Conservation (phyloP, 2,329 filamentous ascomycete species). For the Triangularia setosa region DNA sequence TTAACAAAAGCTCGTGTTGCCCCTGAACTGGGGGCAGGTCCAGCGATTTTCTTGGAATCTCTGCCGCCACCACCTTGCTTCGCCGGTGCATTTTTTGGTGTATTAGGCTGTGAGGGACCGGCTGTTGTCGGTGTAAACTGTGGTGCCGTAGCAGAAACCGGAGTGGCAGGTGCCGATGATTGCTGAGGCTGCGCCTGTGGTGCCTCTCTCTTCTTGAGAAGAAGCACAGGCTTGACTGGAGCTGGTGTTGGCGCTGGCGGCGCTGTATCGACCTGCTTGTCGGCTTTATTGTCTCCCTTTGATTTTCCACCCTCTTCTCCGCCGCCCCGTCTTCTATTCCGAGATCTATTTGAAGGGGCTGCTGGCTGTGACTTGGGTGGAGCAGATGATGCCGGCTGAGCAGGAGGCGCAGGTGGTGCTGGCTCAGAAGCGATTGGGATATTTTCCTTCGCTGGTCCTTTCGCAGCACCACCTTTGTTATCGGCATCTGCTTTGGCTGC, state of each 20-base stretch:
- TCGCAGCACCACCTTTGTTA: slow-evolving; percentile 36
- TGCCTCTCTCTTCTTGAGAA: slow-evolving; percentile 39
- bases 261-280: slow-evolving; percentile 30
- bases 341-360: slow-evolving; percentile 20
- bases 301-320: slow-evolving; percentile 19
- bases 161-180: slow-evolving; percentile 9
- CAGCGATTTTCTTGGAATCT: slow-evolving; percentile 23
- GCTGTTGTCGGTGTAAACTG: background rate
- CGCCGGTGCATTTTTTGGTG: slow-evolving; percentile 26
- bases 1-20: slow-evolving; percentile 72
- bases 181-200: slow-evolving; percentile 7
- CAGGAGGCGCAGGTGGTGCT: slow-evolving; percentile 20
- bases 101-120: slow-evolving; percentile 22
- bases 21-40: slow-evolving; percentile 36
- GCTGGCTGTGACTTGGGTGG: background rate
- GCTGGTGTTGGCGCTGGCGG: slow-evolving; percentile 24
- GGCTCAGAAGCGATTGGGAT: background rate
- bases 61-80: slow-evolving; percentile 15
- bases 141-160: slow-evolving; percentile 7
- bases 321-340: slow-evolving; percentile 24
- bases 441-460: slow-evolving; percentile 29
- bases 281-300: slow-evolving; percentile 30
- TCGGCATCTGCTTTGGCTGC: slow-evolving; percentile 53
- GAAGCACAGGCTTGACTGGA: slow-evolving; percentile 30
- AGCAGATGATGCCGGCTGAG: background rate